Evolutionary conservation across 2,329 filamentous ascomycete species (phyloP).

Genomic region (Cercospora citrullina): DNA sequence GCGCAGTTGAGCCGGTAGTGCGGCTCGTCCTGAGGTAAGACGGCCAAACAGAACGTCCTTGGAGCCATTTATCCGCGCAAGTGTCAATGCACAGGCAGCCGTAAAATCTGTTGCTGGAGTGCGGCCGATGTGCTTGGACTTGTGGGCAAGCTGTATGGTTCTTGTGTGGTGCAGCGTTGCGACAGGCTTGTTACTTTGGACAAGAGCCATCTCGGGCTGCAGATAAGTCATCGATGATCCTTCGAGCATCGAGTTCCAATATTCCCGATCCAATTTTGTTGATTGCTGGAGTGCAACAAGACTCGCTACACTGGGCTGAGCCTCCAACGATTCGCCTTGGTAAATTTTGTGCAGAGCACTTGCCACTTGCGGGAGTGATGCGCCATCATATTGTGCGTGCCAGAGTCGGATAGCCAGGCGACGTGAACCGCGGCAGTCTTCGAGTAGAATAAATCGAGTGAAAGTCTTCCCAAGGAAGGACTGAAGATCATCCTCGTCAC

Average conservation of each 20-base stretch:
- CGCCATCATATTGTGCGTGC: constrained; percentile 47
- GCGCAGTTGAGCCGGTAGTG: not conserved
- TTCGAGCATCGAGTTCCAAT: constrained; percentile 6
- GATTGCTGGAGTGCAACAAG: not conserved
- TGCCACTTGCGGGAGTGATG: constrained; percentile 56
- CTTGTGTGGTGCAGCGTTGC: not conserved
- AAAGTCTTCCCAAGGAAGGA: not conserved
- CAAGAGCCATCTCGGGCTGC: not conserved
- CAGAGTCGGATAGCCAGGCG: constrained; percentile 33
- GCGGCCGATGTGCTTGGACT: not conserved
- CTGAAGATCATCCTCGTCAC: not conserved
- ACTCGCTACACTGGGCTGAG: not conserved
- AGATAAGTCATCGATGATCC: not conserved
- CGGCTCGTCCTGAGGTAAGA: constrained; percentile 13
- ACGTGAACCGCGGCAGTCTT: not conserved
- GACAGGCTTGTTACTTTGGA: not conserved
- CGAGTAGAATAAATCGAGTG: not conserved
- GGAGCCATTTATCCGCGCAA: not conserved
- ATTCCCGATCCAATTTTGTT: not conserved
- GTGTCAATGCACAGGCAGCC: constrained; percentile 12
- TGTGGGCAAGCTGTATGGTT: not conserved
- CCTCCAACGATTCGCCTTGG: not conserved
- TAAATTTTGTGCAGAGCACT: constrained; percentile 53
- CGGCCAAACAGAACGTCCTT: constrained; percentile 13
- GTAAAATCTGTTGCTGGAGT: constrained; percentile 11